phyloP scores from a whole-genome alignment of 2,329 filamentous ascomycete species.

The Biscogniauxia marginata region DNA sequence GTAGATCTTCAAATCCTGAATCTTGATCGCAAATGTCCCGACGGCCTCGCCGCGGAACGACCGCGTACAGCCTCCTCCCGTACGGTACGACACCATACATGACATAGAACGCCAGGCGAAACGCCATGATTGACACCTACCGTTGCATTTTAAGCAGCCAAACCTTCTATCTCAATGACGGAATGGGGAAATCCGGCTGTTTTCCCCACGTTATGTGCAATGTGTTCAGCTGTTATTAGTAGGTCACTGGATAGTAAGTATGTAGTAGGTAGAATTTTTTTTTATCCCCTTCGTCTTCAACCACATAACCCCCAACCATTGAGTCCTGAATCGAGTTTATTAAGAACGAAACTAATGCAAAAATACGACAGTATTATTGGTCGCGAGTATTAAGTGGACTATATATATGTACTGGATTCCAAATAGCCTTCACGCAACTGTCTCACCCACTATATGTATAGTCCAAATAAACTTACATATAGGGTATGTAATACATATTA shows the following conservation, averaged over 20 bases:
- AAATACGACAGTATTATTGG: neutral
- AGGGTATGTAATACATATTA: neutral
- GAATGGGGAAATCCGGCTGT: slow-evolving; percentile 1
- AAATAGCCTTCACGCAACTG: neutral
- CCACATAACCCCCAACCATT: neutral
- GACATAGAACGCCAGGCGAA: neutral
- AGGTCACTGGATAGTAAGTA: neutral
- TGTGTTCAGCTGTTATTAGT: neutral
- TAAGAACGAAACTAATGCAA: neutral
- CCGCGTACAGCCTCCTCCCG: neutral
- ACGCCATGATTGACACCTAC: neutral
- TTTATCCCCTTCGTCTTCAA: neutral
- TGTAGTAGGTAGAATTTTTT: neutral
- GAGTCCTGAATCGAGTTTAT: neutral
- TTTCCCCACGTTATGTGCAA: neutral
- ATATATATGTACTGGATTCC: neutral
- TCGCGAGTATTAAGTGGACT: neutral
- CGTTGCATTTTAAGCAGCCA: neutral
- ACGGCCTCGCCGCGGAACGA: neutral
- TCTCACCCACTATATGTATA: neutral
- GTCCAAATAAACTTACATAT: neutral
- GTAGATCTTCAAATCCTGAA: slow-evolving; percentile 19
- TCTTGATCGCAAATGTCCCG: slow-evolving; percentile 4
- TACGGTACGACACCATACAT: neutral
- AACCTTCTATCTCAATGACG: neutral